Evolutionary conservation across 2,329 filamentous ascomycete genomes (phyloP).

Genomic region (Calonectria naviculata): DNA sequence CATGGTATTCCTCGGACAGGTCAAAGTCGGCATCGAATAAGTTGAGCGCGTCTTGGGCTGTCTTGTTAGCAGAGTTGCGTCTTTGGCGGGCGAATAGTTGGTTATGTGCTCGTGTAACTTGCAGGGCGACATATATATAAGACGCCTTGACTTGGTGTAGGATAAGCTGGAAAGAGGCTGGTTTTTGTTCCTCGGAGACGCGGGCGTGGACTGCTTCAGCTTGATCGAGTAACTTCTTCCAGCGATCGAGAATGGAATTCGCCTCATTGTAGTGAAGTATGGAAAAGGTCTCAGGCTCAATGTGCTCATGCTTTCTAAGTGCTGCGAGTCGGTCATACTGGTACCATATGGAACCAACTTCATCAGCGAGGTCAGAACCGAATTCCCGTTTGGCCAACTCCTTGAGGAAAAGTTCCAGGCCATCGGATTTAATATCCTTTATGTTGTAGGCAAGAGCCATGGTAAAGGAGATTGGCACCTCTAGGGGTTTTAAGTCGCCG

Average conservation of each 20-base stretch:
- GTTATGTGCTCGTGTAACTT: slow-evolving; percentile 57
- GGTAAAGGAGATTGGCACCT: slow-evolving; percentile 65
- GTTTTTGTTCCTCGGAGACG: slow-evolving; percentile 53
- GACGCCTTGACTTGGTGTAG: slow-evolving; percentile 68
- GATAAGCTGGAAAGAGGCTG: slow-evolving; percentile 68
- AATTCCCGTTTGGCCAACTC: slow-evolving; percentile 62
- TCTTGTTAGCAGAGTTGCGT: slow-evolving; percentile 62
- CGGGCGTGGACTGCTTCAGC: slow-evolving; percentile 55
- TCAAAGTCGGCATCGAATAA: slow-evolving; percentile 63
- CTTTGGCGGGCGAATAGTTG: slow-evolving; percentile 63
- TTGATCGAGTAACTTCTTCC: slow-evolving; percentile 55
- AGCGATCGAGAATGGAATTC: slow-evolving; percentile 59
- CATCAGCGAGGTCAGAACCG: slow-evolving; percentile 51
- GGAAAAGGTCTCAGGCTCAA: slow-evolving; percentile 66
- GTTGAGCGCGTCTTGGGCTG: slow-evolving; percentile 57
- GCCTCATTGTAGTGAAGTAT: slow-evolving; percentile 69
- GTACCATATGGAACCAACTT: slow-evolving; percentile 59
- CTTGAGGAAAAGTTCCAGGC: slow-evolving; percentile 55
- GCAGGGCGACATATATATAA: slow-evolving; percentile 59
- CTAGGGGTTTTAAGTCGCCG: slow-evolving; percentile 69
- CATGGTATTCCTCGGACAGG: slow-evolving; percentile 62
- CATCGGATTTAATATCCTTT: slow-evolving; percentile 51
- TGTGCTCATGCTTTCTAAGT: slow-evolving; percentile 67
- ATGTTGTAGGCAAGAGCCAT: slow-evolving; percentile 69
- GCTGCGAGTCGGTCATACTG: slow-evolving; percentile 58